Percentiles rank a stretch among this genome's conserved stretches.
These are phyloP conservation scores for Ophiosphaerella narmari DNA, from an alignment of 2,329 filamentous ascomycete genomes.

Conservation along the genomic window DNA sequence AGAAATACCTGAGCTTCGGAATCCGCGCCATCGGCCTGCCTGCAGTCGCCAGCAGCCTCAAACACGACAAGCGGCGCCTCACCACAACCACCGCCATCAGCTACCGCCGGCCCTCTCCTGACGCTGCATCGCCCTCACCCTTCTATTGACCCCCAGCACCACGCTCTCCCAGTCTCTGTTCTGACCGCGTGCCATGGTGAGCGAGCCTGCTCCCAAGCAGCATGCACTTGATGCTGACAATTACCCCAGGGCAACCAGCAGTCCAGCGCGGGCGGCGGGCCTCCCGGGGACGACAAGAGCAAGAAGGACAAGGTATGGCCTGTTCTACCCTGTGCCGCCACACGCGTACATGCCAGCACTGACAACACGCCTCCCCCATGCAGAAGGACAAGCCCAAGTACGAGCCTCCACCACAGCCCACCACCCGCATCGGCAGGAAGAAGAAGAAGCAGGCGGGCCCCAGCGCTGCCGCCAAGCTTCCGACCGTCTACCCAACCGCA, in stretches of 20 bases:
- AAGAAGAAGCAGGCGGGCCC: conserved; percentile 96
- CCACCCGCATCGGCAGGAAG: conserved; percentile 95
- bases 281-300: conserved; percentile 76
- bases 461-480: conserved; percentile 93
- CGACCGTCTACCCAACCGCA: conserved; percentile 90
- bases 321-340: background rate
- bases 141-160: background rate
- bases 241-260: conserved; percentile 73
- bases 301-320: conserved; percentile 74
- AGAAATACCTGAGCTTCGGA: background rate
- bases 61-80: conserved; percentile 32
- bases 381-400: conserved; percentile 99
- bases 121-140: background rate
- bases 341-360: background rate
- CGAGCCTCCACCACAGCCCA: conserved; percentile 95
- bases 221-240: conserved; percentile 43
- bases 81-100: conserved; percentile 18
- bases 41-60: conserved; percentile 31
- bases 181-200: conserved; percentile 41
- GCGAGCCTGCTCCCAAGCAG: conserved; percentile 22
- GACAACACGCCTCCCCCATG: conserved; percentile 20
- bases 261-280: conserved; percentile 78
- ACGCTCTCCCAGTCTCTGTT: background rate
- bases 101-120: background rate
- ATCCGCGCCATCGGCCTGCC: conserved; percentile 24